A percentile compares a stretch with the other conserved stretches of the same genome.
phyloP scores from a whole-genome alignment of 257 asterid genomes.

The Asclepias syriaca region DNA sequence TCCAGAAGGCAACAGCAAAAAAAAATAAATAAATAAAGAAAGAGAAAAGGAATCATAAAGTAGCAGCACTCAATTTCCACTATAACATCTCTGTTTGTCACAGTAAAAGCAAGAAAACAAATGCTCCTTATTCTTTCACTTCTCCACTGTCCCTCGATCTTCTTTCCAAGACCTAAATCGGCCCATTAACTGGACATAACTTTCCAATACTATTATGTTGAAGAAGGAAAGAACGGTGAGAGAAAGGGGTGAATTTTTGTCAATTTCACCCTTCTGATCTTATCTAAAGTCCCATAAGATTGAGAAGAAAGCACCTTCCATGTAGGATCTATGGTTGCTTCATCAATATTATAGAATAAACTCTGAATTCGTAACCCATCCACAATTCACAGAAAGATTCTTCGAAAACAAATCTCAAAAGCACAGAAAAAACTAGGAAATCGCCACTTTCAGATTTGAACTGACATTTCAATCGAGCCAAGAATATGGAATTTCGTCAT shows the following conservation, averaged over 20 bases:
- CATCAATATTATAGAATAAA: background rate
- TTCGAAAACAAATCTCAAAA: background rate
- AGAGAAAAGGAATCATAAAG: constrained; percentile 32
- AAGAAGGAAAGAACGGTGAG: background rate
- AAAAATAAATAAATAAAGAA: constrained; percentile 7
- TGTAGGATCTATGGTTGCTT: background rate
- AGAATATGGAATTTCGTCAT: background rate
- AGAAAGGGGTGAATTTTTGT: background rate
- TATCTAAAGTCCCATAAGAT: background rate
- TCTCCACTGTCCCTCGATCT: constrained; percentile 4
- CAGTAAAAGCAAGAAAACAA: constrained; percentile 14
- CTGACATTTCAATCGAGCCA: background rate
- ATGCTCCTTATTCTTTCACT: background rate
- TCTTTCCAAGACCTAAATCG: constrained; percentile 2
- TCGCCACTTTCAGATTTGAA: background rate
- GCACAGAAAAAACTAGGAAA: background rate
- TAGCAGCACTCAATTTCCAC: constrained; percentile 44
- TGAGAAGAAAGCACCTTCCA: background rate
- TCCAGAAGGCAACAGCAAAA: constrained; percentile 40
- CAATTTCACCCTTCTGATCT: background rate
- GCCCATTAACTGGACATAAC: background rate
- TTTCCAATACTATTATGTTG: background rate
- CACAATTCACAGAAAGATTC: background rate
- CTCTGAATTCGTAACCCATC: background rate
- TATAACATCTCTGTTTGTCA: constrained; percentile 20